Evolutionary conservation across 495 filamentous ascomycete species (phyloP).

Genomic region (Lepraria neglecta): DNA sequence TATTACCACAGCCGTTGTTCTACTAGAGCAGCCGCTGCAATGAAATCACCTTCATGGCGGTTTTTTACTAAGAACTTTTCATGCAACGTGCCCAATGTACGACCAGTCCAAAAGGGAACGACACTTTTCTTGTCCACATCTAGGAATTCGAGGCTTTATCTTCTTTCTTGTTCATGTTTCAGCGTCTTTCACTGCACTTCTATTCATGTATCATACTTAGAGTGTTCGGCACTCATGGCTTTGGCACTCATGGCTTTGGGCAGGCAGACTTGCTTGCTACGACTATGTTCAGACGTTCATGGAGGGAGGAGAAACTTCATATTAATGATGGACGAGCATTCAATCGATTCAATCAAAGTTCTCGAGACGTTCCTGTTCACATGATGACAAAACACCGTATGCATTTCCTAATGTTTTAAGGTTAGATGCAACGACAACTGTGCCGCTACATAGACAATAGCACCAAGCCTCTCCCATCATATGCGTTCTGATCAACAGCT

Average conservation of each 20-base stretch:
- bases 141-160: background rate
- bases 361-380: too few relatives aligned
- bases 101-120: background rate
- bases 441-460: background rate
- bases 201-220: background rate
- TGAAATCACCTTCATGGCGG: too few relatives aligned
- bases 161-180: background rate
- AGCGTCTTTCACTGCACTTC: background rate
- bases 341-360: too few relatives aligned
- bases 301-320: too few relatives aligned
- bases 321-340: too few relatives aligned
- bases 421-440: background rate
- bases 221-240: background rate
- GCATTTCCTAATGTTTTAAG: background rate
- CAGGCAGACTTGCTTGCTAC: too few relatives aligned
- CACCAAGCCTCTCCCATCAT: background rate
- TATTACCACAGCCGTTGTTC: too few relatives aligned
- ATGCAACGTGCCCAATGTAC: background rate
- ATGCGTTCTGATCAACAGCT: background rate
- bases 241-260: too few relatives aligned
- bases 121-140: background rate
- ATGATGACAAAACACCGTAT: too few relatives aligned
- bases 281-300: too few relatives aligned
- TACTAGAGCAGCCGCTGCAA: too few relatives aligned
- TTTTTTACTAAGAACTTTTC: too few relatives aligned